Evolutionary conservation across 139 green algal species (phyloP).

Genomic region (Tetradesmus obliquus): DNA sequence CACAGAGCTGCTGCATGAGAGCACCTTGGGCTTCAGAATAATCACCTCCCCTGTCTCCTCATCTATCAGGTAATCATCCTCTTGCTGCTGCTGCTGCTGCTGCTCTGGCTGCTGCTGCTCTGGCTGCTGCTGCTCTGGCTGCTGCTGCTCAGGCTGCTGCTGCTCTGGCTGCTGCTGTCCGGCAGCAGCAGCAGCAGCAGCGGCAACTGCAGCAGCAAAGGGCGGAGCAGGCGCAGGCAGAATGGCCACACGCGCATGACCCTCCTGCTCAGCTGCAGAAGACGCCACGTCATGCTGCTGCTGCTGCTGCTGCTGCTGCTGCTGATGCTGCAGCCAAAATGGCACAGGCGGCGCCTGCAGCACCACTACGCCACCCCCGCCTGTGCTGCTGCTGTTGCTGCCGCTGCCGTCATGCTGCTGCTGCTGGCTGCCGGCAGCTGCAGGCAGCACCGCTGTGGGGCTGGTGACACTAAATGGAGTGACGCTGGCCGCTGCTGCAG

Average conservation of each 20-base stretch:
- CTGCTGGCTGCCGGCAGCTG: neutral
- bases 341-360: conserved; percentile 18
- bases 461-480: neutral
- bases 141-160: neutral
- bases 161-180: neutral
- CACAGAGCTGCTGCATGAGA: neutral
- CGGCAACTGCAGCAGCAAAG: neutral
- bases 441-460: neutral
- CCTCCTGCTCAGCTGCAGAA: neutral
- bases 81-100: neutral
- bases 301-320: neutral
- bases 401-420: neutral
- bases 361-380: conserved; percentile 1
- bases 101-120: neutral
- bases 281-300: neutral
- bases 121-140: neutral
- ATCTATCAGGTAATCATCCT: neutral
- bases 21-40: neutral
- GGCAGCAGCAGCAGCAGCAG: neutral
- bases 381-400: neutral
- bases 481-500: neutral
- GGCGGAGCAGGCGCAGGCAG: neutral
- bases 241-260: neutral
- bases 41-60: conserved; percentile 6
- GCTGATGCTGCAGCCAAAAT: conserved; percentile 16